A percentile compares a stretch with the other conserved stretches of the same genome.
These are phyloP conservation scores for Caryopteris hybrid DNA, from an alignment of 305 asterid species.

Conservation along the genomic window DNA sequence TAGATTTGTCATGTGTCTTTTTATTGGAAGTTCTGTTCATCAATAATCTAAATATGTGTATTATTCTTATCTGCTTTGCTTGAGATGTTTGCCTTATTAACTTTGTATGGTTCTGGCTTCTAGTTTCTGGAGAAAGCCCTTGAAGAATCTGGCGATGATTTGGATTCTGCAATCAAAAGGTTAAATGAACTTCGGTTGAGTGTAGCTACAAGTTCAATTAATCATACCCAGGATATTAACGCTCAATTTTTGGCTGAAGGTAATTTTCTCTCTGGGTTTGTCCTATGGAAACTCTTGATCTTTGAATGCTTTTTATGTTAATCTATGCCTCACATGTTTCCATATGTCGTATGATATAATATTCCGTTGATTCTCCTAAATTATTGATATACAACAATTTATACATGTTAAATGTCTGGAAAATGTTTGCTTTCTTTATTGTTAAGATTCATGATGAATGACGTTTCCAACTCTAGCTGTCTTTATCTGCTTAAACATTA, in stretches of 20 bases:
- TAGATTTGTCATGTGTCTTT: background rate
- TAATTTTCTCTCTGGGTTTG: constrained; percentile 19
- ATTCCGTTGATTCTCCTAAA: background rate
- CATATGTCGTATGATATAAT: background rate
- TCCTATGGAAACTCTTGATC: background rate
- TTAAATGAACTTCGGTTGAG: constrained; percentile 77
- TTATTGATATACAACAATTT: background rate
- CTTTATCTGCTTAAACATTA: background rate
- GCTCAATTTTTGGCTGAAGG: constrained; percentile 43
- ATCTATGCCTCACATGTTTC: background rate
- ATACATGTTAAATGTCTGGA: background rate
- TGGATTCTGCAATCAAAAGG: constrained; percentile 82
- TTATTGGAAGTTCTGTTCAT: constrained; percentile 2
- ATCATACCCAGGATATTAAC: constrained; percentile 31
- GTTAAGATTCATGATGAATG: background rate
- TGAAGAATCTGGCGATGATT: constrained; percentile 63
- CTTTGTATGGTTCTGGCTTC: constrained; percentile 19
- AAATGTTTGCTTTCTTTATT: constrained; percentile 5
- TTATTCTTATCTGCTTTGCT: background rate
- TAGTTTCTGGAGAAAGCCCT: constrained; percentile 80
- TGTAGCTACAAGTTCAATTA: constrained; percentile 43
- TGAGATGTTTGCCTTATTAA: constrained; percentile 11
- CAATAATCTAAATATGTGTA: background rate
- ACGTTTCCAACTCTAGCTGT: background rate
- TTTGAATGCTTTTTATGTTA: background rate